A percentile compares a stretch with the other conserved stretches of the same genome.
phyloP scores from a whole-genome alignment of 2,329 filamentous ascomycete species.

The Acephala macrosclerotiorum region DNA sequence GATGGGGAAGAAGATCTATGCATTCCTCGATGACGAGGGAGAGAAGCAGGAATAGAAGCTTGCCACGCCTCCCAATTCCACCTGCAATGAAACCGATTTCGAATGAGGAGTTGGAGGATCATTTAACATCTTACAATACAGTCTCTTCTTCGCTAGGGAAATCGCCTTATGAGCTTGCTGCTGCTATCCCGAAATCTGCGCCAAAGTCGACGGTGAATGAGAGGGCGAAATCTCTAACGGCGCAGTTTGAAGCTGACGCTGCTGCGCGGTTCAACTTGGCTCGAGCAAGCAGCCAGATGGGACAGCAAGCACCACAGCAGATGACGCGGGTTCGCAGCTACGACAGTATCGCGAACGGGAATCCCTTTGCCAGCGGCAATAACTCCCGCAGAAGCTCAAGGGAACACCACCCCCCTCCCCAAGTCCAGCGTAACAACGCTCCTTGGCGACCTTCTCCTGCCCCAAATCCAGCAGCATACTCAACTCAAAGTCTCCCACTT shows the following conservation, averaged over 20 bases:
- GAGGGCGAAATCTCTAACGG: conserved; percentile 36
- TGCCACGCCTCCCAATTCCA: background rate
- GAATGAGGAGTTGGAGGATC: conserved; percentile 35
- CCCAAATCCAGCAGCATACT: background rate
- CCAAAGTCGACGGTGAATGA: conserved; percentile 13
- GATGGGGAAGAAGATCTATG: conserved; percentile 14
- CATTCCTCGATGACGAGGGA: conserved; percentile 5
- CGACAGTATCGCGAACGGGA: conserved; percentile 20
- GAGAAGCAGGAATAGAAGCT: conserved; percentile 1
- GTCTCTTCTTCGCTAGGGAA: conserved; percentile 35
- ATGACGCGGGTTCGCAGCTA: conserved; percentile 21
- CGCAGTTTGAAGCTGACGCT: conserved; percentile 34
- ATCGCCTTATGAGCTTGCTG: conserved; percentile 37
- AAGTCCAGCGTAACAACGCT: conserved; percentile 2
- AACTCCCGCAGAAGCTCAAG: background rate
- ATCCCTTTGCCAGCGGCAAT: conserved; percentile 4
- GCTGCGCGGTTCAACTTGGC: conserved; percentile 26
- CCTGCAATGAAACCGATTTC: background rate
- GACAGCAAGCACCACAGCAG: conserved; percentile 13
- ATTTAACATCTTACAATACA: conserved; percentile 35
- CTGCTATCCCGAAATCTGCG: conserved; percentile 1
- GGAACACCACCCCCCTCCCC: conserved; percentile 16
- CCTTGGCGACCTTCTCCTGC: background rate
- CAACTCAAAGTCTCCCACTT: background rate
- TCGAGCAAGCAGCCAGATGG: conserved; percentile 15